Base-by-base conservation (phyloP, 23 red algal species). In the Chondrus crispus region DNA sequence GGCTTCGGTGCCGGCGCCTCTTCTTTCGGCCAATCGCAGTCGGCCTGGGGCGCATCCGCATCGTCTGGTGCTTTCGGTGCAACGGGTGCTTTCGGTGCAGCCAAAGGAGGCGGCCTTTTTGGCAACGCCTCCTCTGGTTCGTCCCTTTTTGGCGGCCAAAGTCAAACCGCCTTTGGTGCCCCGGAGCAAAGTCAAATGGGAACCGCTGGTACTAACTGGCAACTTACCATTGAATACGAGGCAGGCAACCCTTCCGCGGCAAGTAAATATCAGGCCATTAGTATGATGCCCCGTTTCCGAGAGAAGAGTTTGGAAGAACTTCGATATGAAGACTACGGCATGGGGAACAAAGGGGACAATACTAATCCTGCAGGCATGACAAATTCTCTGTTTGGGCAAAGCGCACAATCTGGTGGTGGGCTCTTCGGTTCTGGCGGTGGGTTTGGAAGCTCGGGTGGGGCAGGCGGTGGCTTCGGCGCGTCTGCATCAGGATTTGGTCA, bases 201-300 rank as follows among this genome's bases (percentile, higher is more conserved):
- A 1, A 84, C 89, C 5, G 60, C 76, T 28, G 74, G 75, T 35
- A 71, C 76, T 14, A 81, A 63, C 5, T 92, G 89, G 89, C 77
- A 82, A 63, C 16, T 84, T 51, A 82, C 76, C 12, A 36, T 58
- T n/a, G 89, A 92, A 71, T 74, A 82, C 42, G 89, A 92, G 43
- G 33, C n/a, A 39, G 71, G 71, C 35, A 39, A 68, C 26, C 20
- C 60, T 33, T 54, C 68, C 13, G 22, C 78, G 38, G 52, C 49
- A 46, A 80, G 76, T n/a, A 88, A 88, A 58, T 95, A 95, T 42
- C 74, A 91, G 8, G 62, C 68, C 19, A 90, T 95, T 37, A 55
- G 74, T 36, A 95, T 89, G 88, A 95, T 95, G 93, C 85, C 82
- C 8, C 71, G 37, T 4, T 95, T 78, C 36, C 74, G 88, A 43